Percentiles rank a stretch among this genome's conserved stretches.
phyloP scores from a whole-genome alignment of 2,329 filamentous ascomycete genomes.

The Byssoonygena ceratinophila region DNA sequence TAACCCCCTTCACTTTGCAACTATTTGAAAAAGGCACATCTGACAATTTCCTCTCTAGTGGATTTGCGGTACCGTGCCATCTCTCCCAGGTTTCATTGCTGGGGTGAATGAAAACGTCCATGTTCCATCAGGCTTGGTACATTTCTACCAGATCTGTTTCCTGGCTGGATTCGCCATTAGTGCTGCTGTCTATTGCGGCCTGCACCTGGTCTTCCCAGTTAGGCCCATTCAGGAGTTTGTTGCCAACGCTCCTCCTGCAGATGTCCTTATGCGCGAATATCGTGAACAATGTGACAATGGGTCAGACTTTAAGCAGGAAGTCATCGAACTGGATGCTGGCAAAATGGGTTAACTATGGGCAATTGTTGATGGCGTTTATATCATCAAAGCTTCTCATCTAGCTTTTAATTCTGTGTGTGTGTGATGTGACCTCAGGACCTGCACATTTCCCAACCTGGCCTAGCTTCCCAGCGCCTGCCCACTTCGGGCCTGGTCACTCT shows the following conservation, averaged over 20 bases:
- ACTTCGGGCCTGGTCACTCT: too few species aligned
- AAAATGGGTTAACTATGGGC: not conserved
- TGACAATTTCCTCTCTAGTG: slow-evolving; percentile 10
- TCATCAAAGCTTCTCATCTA: not conserved
- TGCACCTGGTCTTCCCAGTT: slow-evolving; percentile 28
- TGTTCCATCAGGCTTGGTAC: slow-evolving; percentile 24
- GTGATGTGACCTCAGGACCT: not conserved
- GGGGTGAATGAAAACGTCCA: slow-evolving; percentile 18
- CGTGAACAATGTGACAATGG: slow-evolving; percentile 12
- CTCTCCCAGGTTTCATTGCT: slow-evolving; percentile 31
- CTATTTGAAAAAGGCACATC: not conserved
- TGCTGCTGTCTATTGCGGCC: slow-evolving; percentile 26
- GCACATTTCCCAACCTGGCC: too few species aligned
- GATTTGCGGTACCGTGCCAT: slow-evolving; percentile 13
- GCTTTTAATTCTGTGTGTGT: not conserved
- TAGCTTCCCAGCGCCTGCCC: too few species aligned
- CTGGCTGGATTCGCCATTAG: slow-evolving; percentile 34
- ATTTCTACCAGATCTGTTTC: slow-evolving; percentile 37
- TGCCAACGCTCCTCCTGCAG: slow-evolving; percentile 8
- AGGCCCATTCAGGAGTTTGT: slow-evolving; percentile 14
- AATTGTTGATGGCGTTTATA: not conserved
- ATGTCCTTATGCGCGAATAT: slow-evolving; percentile 9
- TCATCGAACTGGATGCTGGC: not conserved
- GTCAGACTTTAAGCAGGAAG: not conserved
- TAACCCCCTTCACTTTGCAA: not conserved